Percentiles rank a stretch among this genome's conserved stretches.
Conservation (phyloP, 495 filamentous ascomycete genomes). For the Neurospora sp. region DNA sequence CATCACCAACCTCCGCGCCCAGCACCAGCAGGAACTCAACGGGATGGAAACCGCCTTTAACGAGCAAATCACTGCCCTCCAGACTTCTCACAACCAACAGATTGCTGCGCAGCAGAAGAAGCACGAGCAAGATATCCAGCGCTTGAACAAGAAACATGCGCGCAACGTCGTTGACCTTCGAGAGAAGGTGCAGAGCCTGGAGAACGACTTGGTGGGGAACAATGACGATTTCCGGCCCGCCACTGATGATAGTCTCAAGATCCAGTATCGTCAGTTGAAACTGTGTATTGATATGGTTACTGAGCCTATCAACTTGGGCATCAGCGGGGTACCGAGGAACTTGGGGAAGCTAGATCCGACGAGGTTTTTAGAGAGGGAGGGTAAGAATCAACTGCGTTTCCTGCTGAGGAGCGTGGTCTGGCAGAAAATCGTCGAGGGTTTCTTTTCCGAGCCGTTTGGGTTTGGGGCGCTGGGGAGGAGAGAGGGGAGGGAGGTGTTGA, state of each 20-base stretch:
- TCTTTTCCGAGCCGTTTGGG: conserved; percentile 23
- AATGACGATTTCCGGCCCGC: conserved; percentile 20
- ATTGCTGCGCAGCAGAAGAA: neutral
- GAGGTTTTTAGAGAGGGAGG: conserved; percentile 13
- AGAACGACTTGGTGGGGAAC: conserved; percentile 18
- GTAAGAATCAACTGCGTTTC: conserved; percentile 5
- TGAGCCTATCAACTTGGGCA: conserved; percentile 7
- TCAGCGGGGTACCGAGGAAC: neutral
- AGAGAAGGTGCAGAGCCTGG: conserved; percentile 7
- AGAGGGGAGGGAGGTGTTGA: neutral
- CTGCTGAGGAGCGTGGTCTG: conserved; percentile 19
- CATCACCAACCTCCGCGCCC: neutral
- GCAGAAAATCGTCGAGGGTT: conserved; percentile 16
- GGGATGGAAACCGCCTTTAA: neutral
- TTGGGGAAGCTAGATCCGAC: conserved; percentile 6
- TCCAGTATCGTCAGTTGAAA: conserved; percentile 17
- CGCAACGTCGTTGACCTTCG: neutral
- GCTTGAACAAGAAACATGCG: neutral
- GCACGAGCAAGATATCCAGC: neutral
- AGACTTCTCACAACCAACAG: neutral
- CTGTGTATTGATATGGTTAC: conserved; percentile 11
- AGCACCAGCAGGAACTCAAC: neutral
- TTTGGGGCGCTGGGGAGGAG: conserved; percentile 20
- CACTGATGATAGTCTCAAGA: conserved; percentile 23
- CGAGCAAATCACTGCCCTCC: neutral